A percentile compares a stretch with the other conserved stretches of the same genome.
Evolutionary conservation across 768 basidiomycete species (phyloP).

Genomic region (Amanita pallidorosea): DNA sequence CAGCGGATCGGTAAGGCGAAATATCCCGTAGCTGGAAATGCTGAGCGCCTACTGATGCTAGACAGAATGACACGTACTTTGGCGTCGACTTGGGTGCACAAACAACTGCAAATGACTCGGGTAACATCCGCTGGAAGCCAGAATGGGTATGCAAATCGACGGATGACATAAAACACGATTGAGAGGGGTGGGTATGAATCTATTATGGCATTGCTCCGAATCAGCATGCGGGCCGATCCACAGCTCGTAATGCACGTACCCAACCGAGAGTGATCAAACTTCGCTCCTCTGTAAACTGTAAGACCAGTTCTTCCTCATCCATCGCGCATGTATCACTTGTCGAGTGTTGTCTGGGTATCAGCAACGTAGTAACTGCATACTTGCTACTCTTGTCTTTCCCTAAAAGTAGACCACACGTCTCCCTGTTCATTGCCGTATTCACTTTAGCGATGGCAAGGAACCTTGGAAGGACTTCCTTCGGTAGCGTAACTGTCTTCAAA

Average conservation of each 20-base stretch:
- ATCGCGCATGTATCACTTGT: constrained; percentile 90
- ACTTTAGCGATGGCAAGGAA: constrained; percentile 70
- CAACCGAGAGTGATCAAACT: constrained; percentile 83
- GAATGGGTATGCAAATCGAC: constrained; percentile 89
- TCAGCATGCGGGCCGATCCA: not conserved
- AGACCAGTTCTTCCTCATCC: constrained; percentile 81
- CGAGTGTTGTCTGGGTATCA: constrained; percentile 84
- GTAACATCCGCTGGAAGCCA: constrained; percentile 81
- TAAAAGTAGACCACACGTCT: constrained; percentile 81
- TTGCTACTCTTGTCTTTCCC: constrained; percentile 55
- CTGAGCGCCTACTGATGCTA: constrained; percentile 3
- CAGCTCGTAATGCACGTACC: constrained; percentile 37
- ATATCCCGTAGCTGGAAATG: constrained; percentile 64
- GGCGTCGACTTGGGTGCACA: constrained; percentile 77
- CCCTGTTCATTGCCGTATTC: constrained; percentile 69
- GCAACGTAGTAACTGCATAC: constrained; percentile 66
- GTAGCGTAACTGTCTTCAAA: constrained; percentile 57
- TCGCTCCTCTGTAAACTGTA: constrained; percentile 76
- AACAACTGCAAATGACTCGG: constrained; percentile 88
- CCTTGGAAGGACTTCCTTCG: constrained; percentile 58
- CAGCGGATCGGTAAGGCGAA: constrained; percentile 82
- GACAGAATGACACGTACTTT: constrained; percentile 32
- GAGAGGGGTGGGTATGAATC: constrained; percentile 92
- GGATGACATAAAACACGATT: constrained; percentile 93
- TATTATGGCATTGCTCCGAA: constrained; percentile 16